Conservation (phyloP, 129 eudicot genomes). For the Centella asiatica region DNA sequence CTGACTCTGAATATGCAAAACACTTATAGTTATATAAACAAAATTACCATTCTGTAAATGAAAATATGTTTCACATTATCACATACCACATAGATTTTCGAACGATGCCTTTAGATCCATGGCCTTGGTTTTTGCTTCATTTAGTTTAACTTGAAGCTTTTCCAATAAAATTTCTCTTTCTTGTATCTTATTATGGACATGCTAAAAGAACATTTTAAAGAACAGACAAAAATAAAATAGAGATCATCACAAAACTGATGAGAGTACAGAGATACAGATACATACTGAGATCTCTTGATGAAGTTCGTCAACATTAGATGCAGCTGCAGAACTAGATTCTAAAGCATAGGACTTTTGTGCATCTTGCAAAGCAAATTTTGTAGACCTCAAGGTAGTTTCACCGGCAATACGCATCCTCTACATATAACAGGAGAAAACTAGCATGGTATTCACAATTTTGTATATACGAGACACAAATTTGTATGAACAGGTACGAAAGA, state of each 20-base stretch:
- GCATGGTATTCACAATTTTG: not conserved
- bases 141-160: conserved; percentile 36
- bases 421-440: conserved; percentile 6
- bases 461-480: not conserved
- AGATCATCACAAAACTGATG: conserved; percentile 3
- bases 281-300: conserved; percentile 59
- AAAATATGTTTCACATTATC: not conserved
- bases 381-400: conserved; percentile 41
- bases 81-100: conserved; percentile 54
- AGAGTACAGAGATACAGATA: conserved; percentile 4
- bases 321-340: conserved; percentile 41
- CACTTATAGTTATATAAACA: not conserved
- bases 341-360: conserved; percentile 40
- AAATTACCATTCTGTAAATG: not conserved
- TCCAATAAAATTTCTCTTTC: conserved; percentile 45
- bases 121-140: conserved; percentile 53
- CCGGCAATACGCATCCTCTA: conserved; percentile 55
- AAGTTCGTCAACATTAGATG: conserved; percentile 66
- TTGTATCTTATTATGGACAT: conserved; percentile 36
- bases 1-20: conserved; percentile 41
- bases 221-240: not conserved
- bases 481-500: not conserved
- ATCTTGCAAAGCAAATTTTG: conserved; percentile 44
- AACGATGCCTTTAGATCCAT: conserved; percentile 36
- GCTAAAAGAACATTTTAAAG: conserved; percentile 32